Percentiles rank a stretch among this genome's conserved stretches.
These are phyloP conservation scores for Leccinum subtestaceum DNA, from an alignment of 768 basidiomycete species.

Conservation along the genomic window DNA sequence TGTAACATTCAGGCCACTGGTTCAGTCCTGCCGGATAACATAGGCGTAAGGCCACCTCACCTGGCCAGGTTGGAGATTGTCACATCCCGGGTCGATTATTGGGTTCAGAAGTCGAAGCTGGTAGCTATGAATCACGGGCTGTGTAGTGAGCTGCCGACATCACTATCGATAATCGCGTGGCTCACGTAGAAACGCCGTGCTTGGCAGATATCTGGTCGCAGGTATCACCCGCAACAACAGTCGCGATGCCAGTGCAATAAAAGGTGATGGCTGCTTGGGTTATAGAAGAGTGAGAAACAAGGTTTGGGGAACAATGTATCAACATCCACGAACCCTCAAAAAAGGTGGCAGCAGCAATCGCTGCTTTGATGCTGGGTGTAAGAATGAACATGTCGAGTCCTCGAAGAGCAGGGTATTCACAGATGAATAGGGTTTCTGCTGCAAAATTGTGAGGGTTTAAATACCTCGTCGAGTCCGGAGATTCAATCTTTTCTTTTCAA, in stretches of 20 bases:
- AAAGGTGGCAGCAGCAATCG: constrained; percentile 9
- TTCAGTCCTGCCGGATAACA: no score
- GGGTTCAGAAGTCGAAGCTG: constrained; percentile 57
- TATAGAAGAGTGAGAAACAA: constrained; percentile 30
- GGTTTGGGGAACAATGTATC: no score
- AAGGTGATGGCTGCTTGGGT: constrained; percentile 33
- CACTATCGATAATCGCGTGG: no score
- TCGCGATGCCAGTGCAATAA: constrained; percentile 55
- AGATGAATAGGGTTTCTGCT: background rate
- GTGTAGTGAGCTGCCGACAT: no score
- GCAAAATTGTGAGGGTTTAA: constrained; percentile 9
- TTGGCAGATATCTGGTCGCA: constrained; percentile 63
- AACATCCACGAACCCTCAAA: constrained; percentile 16
- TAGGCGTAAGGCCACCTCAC: constrained; percentile 23
- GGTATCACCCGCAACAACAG: constrained; percentile 53
- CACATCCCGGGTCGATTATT: constrained; percentile 49
- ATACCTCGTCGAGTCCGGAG: constrained; percentile 7
- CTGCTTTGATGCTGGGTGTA: constrained; percentile 6
- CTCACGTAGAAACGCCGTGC: constrained; percentile 25
- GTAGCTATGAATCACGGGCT: constrained; percentile 35
- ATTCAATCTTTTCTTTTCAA: background rate
- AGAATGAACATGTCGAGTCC: constrained; percentile 20
- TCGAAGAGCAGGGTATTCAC: background rate
- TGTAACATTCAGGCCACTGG: no score
- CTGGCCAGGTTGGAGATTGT: constrained; percentile 52